Conservation (phyloP, 1,284 basidiomycete genomes). For the Cronartium ribicola region DNA sequence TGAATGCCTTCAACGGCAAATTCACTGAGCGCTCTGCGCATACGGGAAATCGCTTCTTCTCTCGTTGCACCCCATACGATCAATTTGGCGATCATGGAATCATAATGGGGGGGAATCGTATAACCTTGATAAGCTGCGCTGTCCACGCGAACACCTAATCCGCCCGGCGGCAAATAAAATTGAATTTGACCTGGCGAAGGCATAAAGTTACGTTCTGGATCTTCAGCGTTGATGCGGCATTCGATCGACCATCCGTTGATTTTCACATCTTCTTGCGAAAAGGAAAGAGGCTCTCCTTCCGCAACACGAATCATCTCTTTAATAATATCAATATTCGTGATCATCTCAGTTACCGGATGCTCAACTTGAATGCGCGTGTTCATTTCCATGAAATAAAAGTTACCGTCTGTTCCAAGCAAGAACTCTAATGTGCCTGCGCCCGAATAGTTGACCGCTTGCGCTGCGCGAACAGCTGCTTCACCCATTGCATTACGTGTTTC, state of each 20-base stretch:
- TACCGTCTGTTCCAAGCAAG: slow-evolving; percentile 58
- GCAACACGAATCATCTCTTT: slow-evolving; percentile 84
- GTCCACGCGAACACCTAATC: too few species aligned
- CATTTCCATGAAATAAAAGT: slow-evolving; percentile 89
- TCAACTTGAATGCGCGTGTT: slow-evolving; percentile 82
- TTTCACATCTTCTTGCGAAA: slow-evolving; percentile 71
- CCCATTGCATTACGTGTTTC: slow-evolving; percentile 45
- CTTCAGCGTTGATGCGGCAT: slow-evolving; percentile 93
- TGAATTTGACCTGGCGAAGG: background rate
- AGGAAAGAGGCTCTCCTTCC: slow-evolving; percentile 75
- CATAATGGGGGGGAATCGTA: too few species aligned
- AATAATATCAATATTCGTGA: slow-evolving; percentile 80
- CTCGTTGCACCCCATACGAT: too few species aligned
- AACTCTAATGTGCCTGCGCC: slow-evolving; percentile 49
- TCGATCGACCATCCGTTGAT: slow-evolving; percentile 88
- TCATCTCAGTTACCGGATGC: slow-evolving; percentile 64
- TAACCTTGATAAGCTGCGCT: too few species aligned
- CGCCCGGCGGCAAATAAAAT: too few species aligned
- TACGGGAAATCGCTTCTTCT: too few species aligned
- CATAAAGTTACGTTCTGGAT: slow-evolving; percentile 63
- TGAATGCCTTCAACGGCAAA: too few species aligned
- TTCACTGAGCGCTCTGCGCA: too few species aligned
- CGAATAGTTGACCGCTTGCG: slow-evolving; percentile 47
- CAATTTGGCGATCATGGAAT: too few species aligned
- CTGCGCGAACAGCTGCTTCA: slow-evolving; percentile 47